Percentiles rank a stretch among this genome's conserved stretches.
phyloP scores from a whole-genome alignment of 345 rosid species.

The Boechera retrofracta region DNA sequence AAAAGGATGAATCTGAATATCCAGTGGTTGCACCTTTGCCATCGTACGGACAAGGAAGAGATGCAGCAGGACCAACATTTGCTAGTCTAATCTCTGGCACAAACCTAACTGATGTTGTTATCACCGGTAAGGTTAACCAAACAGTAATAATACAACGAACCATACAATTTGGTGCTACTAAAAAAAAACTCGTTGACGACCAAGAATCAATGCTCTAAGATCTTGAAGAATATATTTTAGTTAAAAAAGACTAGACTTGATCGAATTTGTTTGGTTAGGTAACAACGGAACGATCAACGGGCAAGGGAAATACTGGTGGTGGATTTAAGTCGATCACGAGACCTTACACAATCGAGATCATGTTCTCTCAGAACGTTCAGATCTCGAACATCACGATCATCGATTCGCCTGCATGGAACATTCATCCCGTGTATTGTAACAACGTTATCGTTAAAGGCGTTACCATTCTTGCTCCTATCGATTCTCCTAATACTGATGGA shows the following conservation, averaged over 20 bases:
- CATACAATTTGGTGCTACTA: background rate
- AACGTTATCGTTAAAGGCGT: slow-evolving; percentile 66
- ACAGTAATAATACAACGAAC: background rate
- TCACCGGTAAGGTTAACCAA: slow-evolving; percentile 58
- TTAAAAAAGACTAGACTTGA: background rate
- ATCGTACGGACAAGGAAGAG: slow-evolving; percentile 76
- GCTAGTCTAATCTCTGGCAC: slow-evolving; percentile 71
- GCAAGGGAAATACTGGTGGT: slow-evolving; percentile 74
- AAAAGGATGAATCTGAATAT: slow-evolving; percentile 65
- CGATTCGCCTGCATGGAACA: slow-evolving; percentile 88
- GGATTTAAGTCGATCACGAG: slow-evolving; percentile 60
- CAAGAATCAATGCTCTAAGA: background rate
- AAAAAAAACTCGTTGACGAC: background rate
- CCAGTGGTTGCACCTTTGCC: slow-evolving; percentile 63
- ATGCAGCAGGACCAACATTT: slow-evolving; percentile 61
- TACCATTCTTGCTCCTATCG: slow-evolving; percentile 81
- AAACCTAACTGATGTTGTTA: slow-evolving; percentile 74
- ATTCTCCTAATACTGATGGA: slow-evolving; percentile 92
- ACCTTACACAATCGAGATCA: slow-evolving; percentile 76
- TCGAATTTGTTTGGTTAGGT: slow-evolving; percentile 49
- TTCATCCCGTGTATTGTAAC: slow-evolving; percentile 78
- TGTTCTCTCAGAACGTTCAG: slow-evolving; percentile 59
- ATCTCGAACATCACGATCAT: slow-evolving; percentile 69
- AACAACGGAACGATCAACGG: slow-evolving; percentile 85
- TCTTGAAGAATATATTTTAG: background rate